Conservation (phyloP, 352 stramenopile genomes). For the Globisporangium radiosum region DNA sequence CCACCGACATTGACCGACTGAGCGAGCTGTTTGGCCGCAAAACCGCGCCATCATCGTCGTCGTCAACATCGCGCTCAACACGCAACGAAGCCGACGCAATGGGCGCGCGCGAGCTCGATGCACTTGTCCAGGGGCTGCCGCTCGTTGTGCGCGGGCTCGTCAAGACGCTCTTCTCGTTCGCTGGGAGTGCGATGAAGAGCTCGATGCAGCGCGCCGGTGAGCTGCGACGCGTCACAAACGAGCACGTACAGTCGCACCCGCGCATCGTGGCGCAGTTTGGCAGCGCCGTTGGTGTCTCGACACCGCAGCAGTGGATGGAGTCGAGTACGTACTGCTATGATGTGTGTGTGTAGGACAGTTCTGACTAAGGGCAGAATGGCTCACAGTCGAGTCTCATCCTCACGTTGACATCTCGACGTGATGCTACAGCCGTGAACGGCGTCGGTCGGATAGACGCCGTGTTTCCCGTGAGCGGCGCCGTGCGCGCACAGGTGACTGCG, state of each 20-base stretch:
- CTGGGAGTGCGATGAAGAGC: slow-evolving; percentile 47
- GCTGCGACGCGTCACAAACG: slow-evolving; percentile 41
- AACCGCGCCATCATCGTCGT: not conserved
- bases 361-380: too few relatives aligned
- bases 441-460: slow-evolving; percentile 54
- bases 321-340: slow-evolving; percentile 36
- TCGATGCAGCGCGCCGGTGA: slow-evolving; percentile 61
- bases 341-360: too few relatives aligned
- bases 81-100: not conserved
- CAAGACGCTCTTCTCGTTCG: slow-evolving; percentile 63
- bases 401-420: too few relatives aligned
- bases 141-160: slow-evolving; percentile 52
- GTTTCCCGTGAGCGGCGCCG: slow-evolving; percentile 40
- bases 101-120: slow-evolving; percentile 35
- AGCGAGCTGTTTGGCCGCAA: slow-evolving; percentile 38
- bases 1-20: slow-evolving; percentile 39
- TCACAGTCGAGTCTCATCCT: too few relatives aligned
- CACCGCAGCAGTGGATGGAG: slow-evolving; percentile 66
- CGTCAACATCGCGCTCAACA: not conserved
- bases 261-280: slow-evolving; percentile 48
- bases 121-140: slow-evolving; percentile 50
- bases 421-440: slow-evolving; percentile 49
- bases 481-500: slow-evolving; percentile 38
- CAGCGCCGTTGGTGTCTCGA: slow-evolving; percentile 35
- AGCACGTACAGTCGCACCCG: slow-evolving; percentile 44